Base-by-base conservation (phyloP, 805 yeast genomes). In the Ogataea philodendri region DNA sequence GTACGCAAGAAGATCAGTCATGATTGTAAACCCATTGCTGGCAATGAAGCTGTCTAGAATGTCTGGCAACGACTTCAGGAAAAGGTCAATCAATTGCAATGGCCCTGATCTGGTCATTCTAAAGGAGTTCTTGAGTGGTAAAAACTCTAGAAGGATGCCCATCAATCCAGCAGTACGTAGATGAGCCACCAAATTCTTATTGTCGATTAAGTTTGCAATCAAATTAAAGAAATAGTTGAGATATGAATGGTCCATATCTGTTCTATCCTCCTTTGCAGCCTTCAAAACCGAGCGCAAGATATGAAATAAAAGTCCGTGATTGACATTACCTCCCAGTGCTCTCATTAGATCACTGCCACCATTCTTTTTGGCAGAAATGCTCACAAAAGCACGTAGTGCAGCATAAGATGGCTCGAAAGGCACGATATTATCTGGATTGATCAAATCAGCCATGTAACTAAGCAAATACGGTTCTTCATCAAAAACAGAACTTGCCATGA, bases 271-370 rank as follows among this genome's bases (percentile, higher is more conserved):
- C 41, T 60, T 67, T 1, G 72, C 69, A 7, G 64, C 61, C 30
- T 77, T 75, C 36, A 75, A 66, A n/a, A 86, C 74, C 26, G 68
- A 67, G 38, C 89, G 72, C 18, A 88, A 56, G 19, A 81, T 72
- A 51, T 84, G 88, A 62, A 83, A 84, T 24, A 89, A 53, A 9
- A 78, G 62, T 1, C 97, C 97, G 59, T 89, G 96, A 42, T 80
- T 78, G 24, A 89, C 87, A 55, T 86, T 86, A 7, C 93, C 96
- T 14, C 93, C 86, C 45, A 88, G 58, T 9, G 84, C 78, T 39
- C 87, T 70, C 35, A 88, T 68, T 15, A 89, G 69, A 46, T 88
- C 96, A 32, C 81, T 69, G 11, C 89, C 81, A 75, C 88, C 82
- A 4, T 71, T 70, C 30, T 77, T 76, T 50, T 77, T 78, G 14